Conservation (phyloP, 2,329 filamentous ascomycete species). For the Tolypocladium sp. region DNA sequence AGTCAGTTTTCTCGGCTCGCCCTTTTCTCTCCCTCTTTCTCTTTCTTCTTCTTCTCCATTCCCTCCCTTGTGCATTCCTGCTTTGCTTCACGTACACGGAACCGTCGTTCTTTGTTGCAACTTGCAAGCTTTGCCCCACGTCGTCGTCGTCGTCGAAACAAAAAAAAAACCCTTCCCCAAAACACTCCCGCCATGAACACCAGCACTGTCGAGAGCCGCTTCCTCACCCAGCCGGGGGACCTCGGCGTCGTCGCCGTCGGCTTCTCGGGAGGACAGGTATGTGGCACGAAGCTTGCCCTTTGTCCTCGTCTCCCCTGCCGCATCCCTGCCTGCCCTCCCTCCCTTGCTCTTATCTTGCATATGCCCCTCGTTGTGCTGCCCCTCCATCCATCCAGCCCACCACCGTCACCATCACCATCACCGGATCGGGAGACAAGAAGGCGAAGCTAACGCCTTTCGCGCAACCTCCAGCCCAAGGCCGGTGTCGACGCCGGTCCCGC, state of each 20-base stretch:
- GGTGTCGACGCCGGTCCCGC: conserved; percentile 87
- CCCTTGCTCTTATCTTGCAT: neutral
- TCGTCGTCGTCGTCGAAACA: neutral
- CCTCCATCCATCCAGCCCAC: neutral
- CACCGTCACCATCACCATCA: too few relatives aligned
- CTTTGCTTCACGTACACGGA: neutral
- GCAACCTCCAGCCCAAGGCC: conserved; percentile 59
- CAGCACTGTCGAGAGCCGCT: conserved; percentile 54
- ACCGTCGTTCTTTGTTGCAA: neutral
- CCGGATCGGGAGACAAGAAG: neutral
- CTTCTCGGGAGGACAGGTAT: conserved; percentile 92
- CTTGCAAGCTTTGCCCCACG: neutral
- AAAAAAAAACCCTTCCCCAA: neutral
- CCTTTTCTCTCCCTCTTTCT: neutral
- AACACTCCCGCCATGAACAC: conserved; percentile 33
- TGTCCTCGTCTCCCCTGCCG: neutral
- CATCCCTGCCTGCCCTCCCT: neutral
- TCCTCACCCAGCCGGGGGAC: conserved; percentile 70
- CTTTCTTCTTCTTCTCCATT: neutral
- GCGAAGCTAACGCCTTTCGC: neutral
- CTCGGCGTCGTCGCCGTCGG: conserved; percentile 90
- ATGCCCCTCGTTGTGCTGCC: neutral
- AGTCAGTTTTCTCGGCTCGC: neutral
- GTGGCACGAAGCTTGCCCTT: conserved; percentile 10
- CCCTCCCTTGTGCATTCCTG: neutral